phyloP scores from a whole-genome alignment of 2,329 filamentous ascomycete genomes.

The Hypoxylon sp. region DNA sequence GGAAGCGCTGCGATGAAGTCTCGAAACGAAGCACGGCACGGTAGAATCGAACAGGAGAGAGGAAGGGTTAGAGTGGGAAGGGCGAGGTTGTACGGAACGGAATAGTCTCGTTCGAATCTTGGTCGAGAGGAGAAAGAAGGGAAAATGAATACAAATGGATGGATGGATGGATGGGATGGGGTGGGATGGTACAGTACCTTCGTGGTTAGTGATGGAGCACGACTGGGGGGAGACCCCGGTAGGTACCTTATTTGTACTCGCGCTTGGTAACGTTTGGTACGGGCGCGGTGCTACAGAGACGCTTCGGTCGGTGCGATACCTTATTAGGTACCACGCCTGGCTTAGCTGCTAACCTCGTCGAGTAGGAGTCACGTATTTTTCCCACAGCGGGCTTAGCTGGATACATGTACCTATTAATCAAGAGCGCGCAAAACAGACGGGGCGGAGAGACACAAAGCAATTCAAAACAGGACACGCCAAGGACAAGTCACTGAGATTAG shows the following conservation, averaged over 20 bases:
- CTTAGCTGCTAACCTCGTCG: conserved; percentile 24
- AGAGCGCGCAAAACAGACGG: not conserved
- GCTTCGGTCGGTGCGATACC: no score
- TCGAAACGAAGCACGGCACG: conserved; percentile 2
- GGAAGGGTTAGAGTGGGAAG: conserved; percentile 30
- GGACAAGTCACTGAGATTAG: not conserved
- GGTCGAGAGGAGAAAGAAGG: conserved; percentile 43
- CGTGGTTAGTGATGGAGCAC: conserved; percentile 29
- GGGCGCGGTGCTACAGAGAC: not conserved
- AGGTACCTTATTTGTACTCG: conserved; percentile 29
- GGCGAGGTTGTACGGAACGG: conserved; percentile 42
- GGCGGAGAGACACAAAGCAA: conserved; percentile 10
- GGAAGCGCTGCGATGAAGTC: conserved; percentile 2
- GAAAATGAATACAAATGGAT: conserved; percentile 38
- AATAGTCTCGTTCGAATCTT: conserved; percentile 40
- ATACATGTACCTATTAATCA: conserved; percentile 12
- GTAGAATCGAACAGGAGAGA: conserved; percentile 22
- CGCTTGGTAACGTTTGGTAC: not conserved
- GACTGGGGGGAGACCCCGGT: conserved; percentile 30
- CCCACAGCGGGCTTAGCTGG: not conserved
- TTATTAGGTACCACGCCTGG: conserved; percentile 28
- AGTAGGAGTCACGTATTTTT: conserved; percentile 27
- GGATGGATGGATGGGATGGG: conserved; percentile 31
- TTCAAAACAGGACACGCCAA: not conserved
- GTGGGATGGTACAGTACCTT: no score